Percentiles rank a stretch among this genome's conserved stretches.
phyloP scores from a whole-genome alignment of 1,284 basidiomycete genomes.

The Tremellales sp. region DNA sequence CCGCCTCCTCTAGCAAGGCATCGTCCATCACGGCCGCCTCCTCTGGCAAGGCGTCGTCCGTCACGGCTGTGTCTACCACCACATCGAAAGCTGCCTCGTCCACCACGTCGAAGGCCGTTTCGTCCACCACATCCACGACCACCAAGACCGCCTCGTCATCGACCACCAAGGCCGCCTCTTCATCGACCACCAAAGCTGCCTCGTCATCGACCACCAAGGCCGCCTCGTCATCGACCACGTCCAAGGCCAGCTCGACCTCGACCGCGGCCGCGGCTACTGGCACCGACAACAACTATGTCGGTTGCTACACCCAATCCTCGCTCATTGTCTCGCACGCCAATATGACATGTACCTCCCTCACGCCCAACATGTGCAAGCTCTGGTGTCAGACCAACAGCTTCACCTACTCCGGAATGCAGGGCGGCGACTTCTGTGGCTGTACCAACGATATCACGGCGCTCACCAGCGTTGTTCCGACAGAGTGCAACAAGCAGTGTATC shows the following conservation, averaged over 20 bases:
- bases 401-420: conserved; percentile 21
- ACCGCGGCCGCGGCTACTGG: conserved; percentile 13
- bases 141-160: conserved; percentile 1
- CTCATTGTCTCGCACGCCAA: conserved; percentile 13
- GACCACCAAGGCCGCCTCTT: too few species aligned
- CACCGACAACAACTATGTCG: conserved; percentile 12
- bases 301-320: conserved; percentile 17
- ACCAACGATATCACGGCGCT: conserved; percentile 19
- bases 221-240: too few species aligned
- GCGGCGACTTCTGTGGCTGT: conserved; percentile 29
- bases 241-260: conserved; percentile 9
- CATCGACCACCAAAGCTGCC: neutral
- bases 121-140: neutral
- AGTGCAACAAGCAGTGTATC: conserved; percentile 28
- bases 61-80: conserved; percentile 5
- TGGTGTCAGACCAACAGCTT: conserved; percentile 33
- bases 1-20: conserved; percentile 8
- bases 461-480: conserved; percentile 4
- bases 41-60: conserved; percentile 6
- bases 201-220: neutral
- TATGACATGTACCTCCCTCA: conserved; percentile 26
- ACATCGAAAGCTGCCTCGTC: too few species aligned
- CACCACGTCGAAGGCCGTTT: too few species aligned
- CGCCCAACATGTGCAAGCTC: conserved; percentile 25
- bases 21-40: conserved; percentile 3